Conservation (phyloP, 176 grass and related monocot species). For the Pharus latifolius region DNA sequence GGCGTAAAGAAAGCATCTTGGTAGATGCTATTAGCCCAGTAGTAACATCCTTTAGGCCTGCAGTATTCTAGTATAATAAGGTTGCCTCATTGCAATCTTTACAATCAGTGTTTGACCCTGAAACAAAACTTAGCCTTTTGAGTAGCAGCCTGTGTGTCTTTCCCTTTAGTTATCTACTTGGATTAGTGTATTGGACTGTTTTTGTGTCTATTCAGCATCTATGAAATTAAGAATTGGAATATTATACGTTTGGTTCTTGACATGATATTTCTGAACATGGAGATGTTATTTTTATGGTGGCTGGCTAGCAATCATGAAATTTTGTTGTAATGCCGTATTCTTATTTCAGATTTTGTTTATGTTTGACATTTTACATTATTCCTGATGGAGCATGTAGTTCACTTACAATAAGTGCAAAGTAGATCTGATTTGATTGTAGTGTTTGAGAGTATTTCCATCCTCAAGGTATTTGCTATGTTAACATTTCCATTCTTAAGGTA, state of each 20-base stretch:
- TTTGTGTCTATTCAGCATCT: not conserved
- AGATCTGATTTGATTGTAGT: too few relatives aligned
- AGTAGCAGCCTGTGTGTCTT: not conserved
- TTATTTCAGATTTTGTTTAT: not conserved
- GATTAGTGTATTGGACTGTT: conserved; percentile 26
- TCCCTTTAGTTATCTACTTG: not conserved
- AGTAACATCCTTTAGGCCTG: conserved; percentile 21
- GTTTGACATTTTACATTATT: not conserved
- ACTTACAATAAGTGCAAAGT: too few relatives aligned
- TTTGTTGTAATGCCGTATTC: not conserved
- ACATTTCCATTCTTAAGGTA: too few relatives aligned
- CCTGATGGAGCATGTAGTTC: too few relatives aligned
- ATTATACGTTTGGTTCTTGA: not conserved
- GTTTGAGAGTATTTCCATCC: too few relatives aligned
- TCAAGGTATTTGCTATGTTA: too few relatives aligned
- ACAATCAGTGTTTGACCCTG: conserved; percentile 7
- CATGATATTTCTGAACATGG: not conserved
- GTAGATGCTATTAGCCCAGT: conserved; percentile 36
- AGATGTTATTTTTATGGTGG: not conserved
- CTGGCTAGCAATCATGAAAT: not conserved
- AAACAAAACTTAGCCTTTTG: conserved; percentile 18
- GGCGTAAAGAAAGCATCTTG: conserved; percentile 67
- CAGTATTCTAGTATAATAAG: conserved; percentile 33
- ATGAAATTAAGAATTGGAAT: not conserved
- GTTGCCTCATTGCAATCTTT: conserved; percentile 7